Evolutionary conservation across 441 rosid species (phyloP).

Genomic region (Corymbia citriodora): DNA sequence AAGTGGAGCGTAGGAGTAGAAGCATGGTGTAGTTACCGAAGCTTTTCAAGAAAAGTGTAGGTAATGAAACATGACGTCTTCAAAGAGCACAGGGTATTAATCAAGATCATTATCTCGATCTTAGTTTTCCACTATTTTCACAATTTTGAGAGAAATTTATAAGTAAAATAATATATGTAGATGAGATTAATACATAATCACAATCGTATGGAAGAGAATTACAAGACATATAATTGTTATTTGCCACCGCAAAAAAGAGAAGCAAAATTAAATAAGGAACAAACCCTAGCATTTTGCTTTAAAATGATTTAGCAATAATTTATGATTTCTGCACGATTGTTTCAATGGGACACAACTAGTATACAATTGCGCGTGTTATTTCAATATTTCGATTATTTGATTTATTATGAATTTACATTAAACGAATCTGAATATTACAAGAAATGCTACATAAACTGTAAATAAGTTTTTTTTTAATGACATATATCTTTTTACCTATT

Average conservation of each 20-base stretch:
- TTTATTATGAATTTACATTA: too few relatives aligned
- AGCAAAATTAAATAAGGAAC: fast-evolving
- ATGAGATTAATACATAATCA: too few relatives aligned
- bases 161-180: fast-evolving
- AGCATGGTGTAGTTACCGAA: fast-evolving
- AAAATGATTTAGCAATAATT: neutral
- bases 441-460: too few relatives aligned
- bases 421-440: too few relatives aligned
- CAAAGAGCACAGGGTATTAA: fast-evolving
- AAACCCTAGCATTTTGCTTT: fast-evolving
- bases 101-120: too few relatives aligned
- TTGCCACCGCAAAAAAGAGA: fast-evolving
- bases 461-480: too few relatives aligned
- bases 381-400: too few relatives aligned
- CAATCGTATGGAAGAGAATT: too few relatives aligned
- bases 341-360: neutral
- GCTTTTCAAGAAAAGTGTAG: fast-evolving
- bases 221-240: too few relatives aligned
- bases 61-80: neutral
- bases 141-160: fast-evolving
- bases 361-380: fast-evolving
- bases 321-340: fast-evolving
- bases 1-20: neutral
- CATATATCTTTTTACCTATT: too few relatives aligned
- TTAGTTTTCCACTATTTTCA: too few relatives aligned